phyloP scores from a whole-genome alignment of 2,329 filamentous ascomycete genomes.

The Pestalotiopsis sp. region DNA sequence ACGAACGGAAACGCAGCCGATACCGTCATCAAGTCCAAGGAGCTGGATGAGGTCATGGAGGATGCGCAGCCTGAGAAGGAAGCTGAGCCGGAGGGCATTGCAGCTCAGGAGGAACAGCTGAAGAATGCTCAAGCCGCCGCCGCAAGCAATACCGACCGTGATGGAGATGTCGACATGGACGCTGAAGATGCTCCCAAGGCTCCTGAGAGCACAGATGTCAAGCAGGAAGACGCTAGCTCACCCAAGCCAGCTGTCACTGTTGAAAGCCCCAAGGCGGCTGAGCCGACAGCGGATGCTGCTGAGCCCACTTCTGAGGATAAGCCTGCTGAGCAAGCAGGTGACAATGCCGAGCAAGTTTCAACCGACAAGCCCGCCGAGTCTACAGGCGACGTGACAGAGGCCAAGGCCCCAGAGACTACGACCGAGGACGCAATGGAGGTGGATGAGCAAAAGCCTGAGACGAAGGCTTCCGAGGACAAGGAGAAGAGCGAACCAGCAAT shows the following conservation, averaged over 20 bases:
- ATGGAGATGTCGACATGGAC: conserved; percentile 51
- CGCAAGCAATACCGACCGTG: conserved; percentile 30
- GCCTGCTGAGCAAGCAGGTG: not conserved
- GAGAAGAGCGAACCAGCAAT: not conserved
- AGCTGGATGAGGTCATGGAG: conserved; percentile 40
- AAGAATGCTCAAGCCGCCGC: conserved; percentile 20
- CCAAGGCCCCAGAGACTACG: not conserved
- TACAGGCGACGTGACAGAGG: not conserved
- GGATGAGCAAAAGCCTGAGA: conserved; percentile 8
- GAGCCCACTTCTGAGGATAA: not conserved
- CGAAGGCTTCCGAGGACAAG: conserved; percentile 1
- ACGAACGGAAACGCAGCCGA: conserved; percentile 32
- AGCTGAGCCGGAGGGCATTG: conserved; percentile 17
- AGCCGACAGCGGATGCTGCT: not conserved
- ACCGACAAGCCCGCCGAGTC: conserved; percentile 6
- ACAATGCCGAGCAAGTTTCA: not conserved
- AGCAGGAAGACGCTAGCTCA: conserved; percentile 34
- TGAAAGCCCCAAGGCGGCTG: conserved; percentile 1
- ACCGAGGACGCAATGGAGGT: conserved; percentile 11
- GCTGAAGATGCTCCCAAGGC: conserved; percentile 32
- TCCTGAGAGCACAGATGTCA: conserved; percentile 27
- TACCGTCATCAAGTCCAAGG: conserved; percentile 34
- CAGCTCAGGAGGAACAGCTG: conserved; percentile 24
- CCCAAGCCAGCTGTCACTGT: not conserved
- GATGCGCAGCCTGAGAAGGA: conserved; percentile 24